Evolutionary conservation across 257 asterid species (phyloP).

Genomic region (Ballota nigra): DNA sequence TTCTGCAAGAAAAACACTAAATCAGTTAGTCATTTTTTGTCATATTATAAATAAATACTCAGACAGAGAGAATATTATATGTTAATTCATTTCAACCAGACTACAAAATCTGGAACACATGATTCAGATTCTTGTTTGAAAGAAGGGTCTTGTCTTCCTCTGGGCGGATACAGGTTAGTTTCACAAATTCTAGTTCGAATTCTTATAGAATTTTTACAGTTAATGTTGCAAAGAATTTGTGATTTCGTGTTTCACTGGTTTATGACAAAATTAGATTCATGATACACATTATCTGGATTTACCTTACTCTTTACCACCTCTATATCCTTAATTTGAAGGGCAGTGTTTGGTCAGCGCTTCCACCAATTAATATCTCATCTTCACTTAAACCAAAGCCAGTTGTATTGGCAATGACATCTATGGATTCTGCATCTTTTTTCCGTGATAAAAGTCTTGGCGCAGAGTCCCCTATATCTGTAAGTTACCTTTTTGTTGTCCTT

Average conservation of each 20-base stretch:
- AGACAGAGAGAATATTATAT: neutral
- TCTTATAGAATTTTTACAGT: neutral
- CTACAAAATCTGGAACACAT: conserved; percentile 87
- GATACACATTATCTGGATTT: conserved; percentile 9
- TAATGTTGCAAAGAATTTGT: conserved; percentile 10
- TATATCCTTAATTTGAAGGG: conserved; percentile 65
- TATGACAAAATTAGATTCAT: neutral
- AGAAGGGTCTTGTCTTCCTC: conserved; percentile 84
- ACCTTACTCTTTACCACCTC: conserved; percentile 38
- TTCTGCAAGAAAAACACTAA: conserved; percentile 12
- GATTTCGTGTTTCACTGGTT: neutral
- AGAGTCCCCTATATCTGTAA: conserved; percentile 94
- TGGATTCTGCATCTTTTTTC: conserved; percentile 96
- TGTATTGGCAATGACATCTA: conserved; percentile 68
- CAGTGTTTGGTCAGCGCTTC: conserved; percentile 99
- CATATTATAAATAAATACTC: conserved; percentile 1
- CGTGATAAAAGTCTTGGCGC: conserved; percentile 95
- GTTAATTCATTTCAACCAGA: conserved; percentile 39
- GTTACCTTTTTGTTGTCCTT: conserved; percentile 30
- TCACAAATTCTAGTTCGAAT: conserved; percentile 16
- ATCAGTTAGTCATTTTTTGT: conserved; percentile 17
- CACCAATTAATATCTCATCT: conserved; percentile 59
- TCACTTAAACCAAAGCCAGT: conserved; percentile 56
- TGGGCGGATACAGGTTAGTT: conserved; percentile 98
- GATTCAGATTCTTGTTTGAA: conserved; percentile 87